Evolutionary conservation across 345 rosid species (phyloP), one percentile per base, ranked within the genome.

Genomic region (Physaria fendleri): DNA sequence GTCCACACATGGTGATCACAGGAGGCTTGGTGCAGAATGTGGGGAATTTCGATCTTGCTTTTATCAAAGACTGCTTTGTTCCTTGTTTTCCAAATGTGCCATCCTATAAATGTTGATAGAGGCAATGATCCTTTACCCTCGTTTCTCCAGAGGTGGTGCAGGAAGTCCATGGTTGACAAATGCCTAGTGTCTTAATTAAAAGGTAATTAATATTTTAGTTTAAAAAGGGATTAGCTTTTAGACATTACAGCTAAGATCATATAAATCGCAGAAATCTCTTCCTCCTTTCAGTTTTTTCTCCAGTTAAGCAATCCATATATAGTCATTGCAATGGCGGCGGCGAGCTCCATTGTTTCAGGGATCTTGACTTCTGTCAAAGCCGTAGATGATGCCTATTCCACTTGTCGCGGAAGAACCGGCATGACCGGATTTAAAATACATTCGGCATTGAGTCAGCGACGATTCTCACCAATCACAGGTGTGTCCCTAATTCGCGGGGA

Each of bases 271-370:
- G 12, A 32, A 14, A 6, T 29, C 35, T 54, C 45, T 24, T 46
- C 12, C 21, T 37, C 48, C 8, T 27, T 46, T 21, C 16, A 30
- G n/a, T n/a, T 6, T 14, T 35, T 42, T 52, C 20, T 64, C 3
- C n/a, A 44, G n/a, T 45, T 45, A 17, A 14, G 5, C 38, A 38
- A 48, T 12, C 44, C 8, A 56, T 3, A 8, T 8, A 52, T 20
- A 24, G 8, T 13, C 46, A 35, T 25, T n/a, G 53, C 60, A 5
- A 11, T 44, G 58, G 29, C 51, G 24, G 12, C 37, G 20, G 18
- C 64, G 45, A 47, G 41, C 51, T 69, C 74, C 64, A 46, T 62
- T 29, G 69, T 69, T 55, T 27, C 66, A n/a, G 61, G 56, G 56
- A 55, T 39, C 44, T 6, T 37, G 11, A 15, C 68, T 29, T 62